Percentiles rank a stretch among this genome's conserved stretches.
These are phyloP conservation scores for Hypoxylon rubiginosum DNA, from an alignment of 2,329 filamentous ascomycete genomes.

Conservation along the genomic window DNA sequence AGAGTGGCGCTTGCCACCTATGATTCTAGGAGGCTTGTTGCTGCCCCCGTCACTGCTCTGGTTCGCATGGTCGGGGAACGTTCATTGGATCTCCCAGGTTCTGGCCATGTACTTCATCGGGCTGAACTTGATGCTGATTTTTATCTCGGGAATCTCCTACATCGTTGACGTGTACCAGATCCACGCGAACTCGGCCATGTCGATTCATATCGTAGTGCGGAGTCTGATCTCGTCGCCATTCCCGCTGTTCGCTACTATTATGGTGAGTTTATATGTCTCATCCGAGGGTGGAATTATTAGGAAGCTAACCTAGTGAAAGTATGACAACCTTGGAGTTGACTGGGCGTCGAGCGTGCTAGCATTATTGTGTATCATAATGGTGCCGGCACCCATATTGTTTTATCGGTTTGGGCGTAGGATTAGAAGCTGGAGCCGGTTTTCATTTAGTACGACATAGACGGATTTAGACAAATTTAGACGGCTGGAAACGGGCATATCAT, in stretches of 20 bases:
- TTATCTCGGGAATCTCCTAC: conserved; percentile 42
- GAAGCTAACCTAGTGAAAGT: conserved; percentile 3
- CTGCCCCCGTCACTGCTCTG: conserved; percentile 63
- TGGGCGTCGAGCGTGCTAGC: conserved; percentile 43
- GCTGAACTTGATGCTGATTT: conserved; percentile 38
- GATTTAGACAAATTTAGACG: neutral
- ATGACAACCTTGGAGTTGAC: conserved; percentile 34
- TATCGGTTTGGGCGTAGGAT: conserved; percentile 32
- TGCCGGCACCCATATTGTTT: conserved; percentile 31
- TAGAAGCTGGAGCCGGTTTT: conserved; percentile 33
- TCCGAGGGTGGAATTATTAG: neutral
- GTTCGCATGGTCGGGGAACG: conserved; percentile 63
- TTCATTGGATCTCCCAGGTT: conserved; percentile 35
- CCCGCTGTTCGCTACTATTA: conserved; percentile 40
- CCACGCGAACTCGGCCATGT: conserved; percentile 42
- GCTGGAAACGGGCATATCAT: no score
- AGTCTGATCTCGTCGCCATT: conserved; percentile 40
- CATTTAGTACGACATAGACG: conserved; percentile 5
- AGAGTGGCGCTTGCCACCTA: conserved; percentile 61
- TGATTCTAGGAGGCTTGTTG: conserved; percentile 60
- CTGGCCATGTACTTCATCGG: conserved; percentile 42
- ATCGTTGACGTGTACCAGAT: conserved; percentile 42
- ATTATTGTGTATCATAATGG: conserved; percentile 31
- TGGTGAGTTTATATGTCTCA: conserved; percentile 12
- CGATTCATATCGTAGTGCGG: conserved; percentile 41